Conservation (phyloP, 768 basidiomycete genomes). For the Sutorius australiensis region DNA sequence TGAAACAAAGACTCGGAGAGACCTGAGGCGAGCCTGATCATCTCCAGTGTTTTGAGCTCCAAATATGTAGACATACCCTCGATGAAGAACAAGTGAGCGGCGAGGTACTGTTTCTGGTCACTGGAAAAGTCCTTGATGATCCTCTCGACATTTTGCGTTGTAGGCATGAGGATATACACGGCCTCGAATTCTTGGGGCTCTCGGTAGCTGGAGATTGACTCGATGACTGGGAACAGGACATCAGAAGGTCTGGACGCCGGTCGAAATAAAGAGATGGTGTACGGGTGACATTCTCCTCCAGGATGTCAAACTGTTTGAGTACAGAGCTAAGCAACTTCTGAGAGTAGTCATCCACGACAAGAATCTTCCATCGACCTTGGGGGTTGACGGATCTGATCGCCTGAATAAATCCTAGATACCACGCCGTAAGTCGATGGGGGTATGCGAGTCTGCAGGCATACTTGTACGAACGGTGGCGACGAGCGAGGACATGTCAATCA, state of each 20-base stretch:
- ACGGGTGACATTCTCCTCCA: constrained; percentile 97
- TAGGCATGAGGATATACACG: constrained; percentile 92
- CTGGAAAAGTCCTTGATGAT: constrained; percentile 79
- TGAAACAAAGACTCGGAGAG: constrained; percentile 76
- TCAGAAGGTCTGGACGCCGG: constrained; percentile 6
- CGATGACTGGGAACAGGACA: constrained; percentile 62
- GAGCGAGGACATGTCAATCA: constrained; percentile 40
- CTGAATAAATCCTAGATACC: constrained; percentile 70
- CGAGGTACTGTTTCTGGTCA: constrained; percentile 68
- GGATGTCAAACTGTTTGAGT: constrained; percentile 88
- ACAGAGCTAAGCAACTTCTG: constrained; percentile 80
- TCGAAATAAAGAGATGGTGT: constrained; percentile 32
- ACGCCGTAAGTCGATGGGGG: neutral
- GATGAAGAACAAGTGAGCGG: constrained; percentile 88
- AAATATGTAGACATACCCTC: constrained; percentile 63
- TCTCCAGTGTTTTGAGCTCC: neutral
- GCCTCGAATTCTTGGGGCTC: constrained; percentile 88
- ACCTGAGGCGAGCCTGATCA: constrained; percentile 41
- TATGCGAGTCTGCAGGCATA: constrained; percentile 26
- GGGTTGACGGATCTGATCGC: constrained; percentile 85
- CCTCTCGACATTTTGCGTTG: constrained; percentile 88
- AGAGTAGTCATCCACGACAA: constrained; percentile 93
- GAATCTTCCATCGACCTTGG: constrained; percentile 90
- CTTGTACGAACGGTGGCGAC: constrained; percentile 44
- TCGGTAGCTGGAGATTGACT: constrained; percentile 79